phyloP scores from a whole-genome alignment of 1,139 yeast species.

The Kodamaea fungicola region DNA sequence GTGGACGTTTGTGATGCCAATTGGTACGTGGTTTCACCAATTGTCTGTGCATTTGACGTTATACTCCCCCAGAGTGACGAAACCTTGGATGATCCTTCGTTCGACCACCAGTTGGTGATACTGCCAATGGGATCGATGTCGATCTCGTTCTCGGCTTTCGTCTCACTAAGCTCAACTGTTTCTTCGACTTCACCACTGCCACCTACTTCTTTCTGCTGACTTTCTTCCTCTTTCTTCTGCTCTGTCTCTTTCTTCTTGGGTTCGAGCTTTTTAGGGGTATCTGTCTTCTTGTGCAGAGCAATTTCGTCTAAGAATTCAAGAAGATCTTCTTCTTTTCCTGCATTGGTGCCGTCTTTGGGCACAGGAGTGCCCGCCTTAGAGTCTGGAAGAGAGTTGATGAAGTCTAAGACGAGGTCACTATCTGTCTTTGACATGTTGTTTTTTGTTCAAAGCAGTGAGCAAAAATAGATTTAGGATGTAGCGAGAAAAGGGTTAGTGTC shows the following conservation, averaged over 20 bases:
- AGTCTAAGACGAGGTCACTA: constrained; percentile 81
- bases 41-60: constrained; percentile 39
- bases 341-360: constrained; percentile 19
- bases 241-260: constrained; percentile 23
- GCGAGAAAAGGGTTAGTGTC: no score
- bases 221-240: constrained; percentile 4
- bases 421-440: constrained; percentile 13
- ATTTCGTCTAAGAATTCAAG: constrained; percentile 85
- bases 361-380: constrained; percentile 41
- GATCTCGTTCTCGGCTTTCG: constrained; percentile 11
- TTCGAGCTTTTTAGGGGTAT: constrained; percentile 19
- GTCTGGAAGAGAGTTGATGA: constrained; percentile 84
- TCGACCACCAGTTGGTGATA: constrained; percentile 78
- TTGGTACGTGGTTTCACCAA: constrained; percentile 43
- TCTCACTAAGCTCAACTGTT: not conserved
- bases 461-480: no score
- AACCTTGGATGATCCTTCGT: constrained; percentile 72
- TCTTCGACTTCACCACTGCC: constrained; percentile 2
- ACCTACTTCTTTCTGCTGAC: not conserved
- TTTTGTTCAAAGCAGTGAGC: not conserved
- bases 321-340: constrained; percentile 65
- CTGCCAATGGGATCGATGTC: constrained; percentile 66
- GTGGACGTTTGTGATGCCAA: constrained; percentile 42
- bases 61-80: constrained; percentile 65
- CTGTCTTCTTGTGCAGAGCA: constrained; percentile 42